Percentiles rank a stretch among this genome's conserved stretches.
These are phyloP conservation scores for Fusarium chlamydosporum DNA, from an alignment of 2,329 filamentous ascomycete species.

Conservation along the genomic window DNA sequence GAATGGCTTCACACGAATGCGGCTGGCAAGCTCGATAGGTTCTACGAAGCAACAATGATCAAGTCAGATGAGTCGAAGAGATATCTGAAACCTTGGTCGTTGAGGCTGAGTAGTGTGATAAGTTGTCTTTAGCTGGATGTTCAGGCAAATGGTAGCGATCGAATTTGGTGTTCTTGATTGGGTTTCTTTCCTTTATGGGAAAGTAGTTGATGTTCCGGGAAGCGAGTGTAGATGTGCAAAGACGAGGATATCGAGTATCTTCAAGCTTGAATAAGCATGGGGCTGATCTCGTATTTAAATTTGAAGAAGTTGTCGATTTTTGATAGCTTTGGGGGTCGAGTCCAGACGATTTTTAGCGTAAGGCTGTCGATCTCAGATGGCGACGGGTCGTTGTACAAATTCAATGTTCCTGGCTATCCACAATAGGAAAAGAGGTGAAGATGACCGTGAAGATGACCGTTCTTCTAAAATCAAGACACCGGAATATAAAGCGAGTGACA, in stretches of 20 bases:
- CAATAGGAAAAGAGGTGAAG: slow-evolving; percentile 45
- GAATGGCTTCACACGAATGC: slow-evolving; percentile 36
- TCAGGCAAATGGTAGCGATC: slow-evolving; percentile 55
- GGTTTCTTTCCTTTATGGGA: slow-evolving; percentile 39
- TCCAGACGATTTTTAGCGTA: slow-evolving; percentile 33
- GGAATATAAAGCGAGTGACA: slow-evolving; percentile 78
- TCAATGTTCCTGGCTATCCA: slow-evolving; percentile 39
- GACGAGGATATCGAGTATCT: slow-evolving; percentile 40
- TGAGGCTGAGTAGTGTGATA: slow-evolving; percentile 17
- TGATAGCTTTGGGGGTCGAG: slow-evolving; percentile 26
- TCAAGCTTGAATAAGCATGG: slow-evolving; percentile 31
- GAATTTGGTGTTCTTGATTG: slow-evolving; percentile 51
- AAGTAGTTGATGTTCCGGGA: slow-evolving; percentile 37
- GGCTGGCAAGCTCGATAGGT: slow-evolving; percentile 37
- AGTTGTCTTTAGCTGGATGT: slow-evolving; percentile 35
- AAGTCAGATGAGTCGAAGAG: slow-evolving; percentile 25
- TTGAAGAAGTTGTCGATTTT: slow-evolving; percentile 29
- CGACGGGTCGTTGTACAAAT: slow-evolving; percentile 38
- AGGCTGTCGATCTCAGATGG: slow-evolving; percentile 30
- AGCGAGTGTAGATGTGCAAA: slow-evolving; percentile 55
- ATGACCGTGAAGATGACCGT: slow-evolving; percentile 32
- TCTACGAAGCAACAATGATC: slow-evolving; percentile 43
- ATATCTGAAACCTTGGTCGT: slow-evolving; percentile 31
- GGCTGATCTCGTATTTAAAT: slow-evolving; percentile 35
- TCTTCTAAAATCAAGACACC: slow-evolving; percentile 58